Conservation (phyloP, 768 basidiomycete genomes). For the Russula foetens region DNA sequence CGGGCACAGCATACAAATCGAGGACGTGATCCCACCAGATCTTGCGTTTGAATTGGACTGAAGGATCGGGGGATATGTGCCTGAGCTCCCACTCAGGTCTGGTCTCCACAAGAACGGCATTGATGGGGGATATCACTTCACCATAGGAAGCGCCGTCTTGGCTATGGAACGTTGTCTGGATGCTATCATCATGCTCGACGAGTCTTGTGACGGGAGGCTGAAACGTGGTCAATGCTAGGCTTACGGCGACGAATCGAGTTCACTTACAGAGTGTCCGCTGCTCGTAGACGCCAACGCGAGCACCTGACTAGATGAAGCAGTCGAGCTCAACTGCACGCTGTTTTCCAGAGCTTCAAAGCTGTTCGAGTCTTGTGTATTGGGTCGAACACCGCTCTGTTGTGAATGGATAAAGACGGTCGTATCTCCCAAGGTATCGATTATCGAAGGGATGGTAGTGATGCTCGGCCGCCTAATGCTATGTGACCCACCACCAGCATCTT, state of each 20-base stretch:
- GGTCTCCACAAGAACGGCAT: background rate
- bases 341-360: background rate
- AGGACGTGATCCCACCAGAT: constrained; percentile 76
- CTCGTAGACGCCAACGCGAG: background rate
- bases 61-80: constrained; percentile 40
- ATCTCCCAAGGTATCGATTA: background rate
- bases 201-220: background rate
- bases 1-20: constrained; percentile 35
- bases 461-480: background rate
- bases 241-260: background rate
- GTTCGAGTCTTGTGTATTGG: background rate
- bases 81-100: constrained; percentile 3
- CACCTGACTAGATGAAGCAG: background rate
- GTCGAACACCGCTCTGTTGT: background rate
- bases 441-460: background rate
- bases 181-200: background rate
- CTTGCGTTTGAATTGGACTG: constrained; percentile 58
- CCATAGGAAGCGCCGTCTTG: background rate
- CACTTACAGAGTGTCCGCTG: background rate
- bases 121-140: background rate
- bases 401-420: background rate
- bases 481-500: background rate
- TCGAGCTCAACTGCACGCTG: background rate
- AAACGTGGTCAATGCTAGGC: background rate
- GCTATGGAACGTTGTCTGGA: background rate